Base-by-base conservation (phyloP, 208 protist genomes). In the Entamoeba histolytica region DNA sequence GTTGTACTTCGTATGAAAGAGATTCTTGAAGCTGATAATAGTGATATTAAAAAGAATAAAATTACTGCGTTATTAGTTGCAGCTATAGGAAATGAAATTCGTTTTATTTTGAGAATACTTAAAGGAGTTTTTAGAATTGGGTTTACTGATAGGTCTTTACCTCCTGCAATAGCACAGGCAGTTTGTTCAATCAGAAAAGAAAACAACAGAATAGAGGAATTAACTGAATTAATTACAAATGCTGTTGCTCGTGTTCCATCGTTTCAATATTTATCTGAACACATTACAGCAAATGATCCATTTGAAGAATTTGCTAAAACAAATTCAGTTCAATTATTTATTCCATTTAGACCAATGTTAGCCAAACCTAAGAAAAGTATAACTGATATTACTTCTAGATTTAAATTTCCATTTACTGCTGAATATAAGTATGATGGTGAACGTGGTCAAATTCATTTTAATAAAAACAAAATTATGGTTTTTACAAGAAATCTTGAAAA, bases 361-460 rank as follows among this genome's bases (percentile, higher is more conserved):
- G 99, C 98, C 2, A 97, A 99, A 92, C 98, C 99, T 8, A 99
- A 98, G 19, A 99, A 97, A 92, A 97, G 97, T 87, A 96, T 98
- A 91, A 96, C 91, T 55, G 96, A 96, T 28, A 94, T 97, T 12
- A 69, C 97, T n/a, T 92, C 95, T 39, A 52, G 96, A 23, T 97
- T 97, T 73, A 50, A 94, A 14, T 94, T 93, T 19, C 96, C 95
- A 92, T 99, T 99, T 95, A 99, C 98, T 8, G 99, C 98, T 92
- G 99, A 99, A 95, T 99, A 98, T 95, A 99, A 99, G 95, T 99
- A 99, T 95, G 99, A 99, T 96, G 99, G 99, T 17, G 98, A 99
- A 96, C 95, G 98, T 3, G 97, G 97, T 15, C 98, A 98, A 95
- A 97, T 98, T 93, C 97, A 98, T 94, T 98, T 97, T 94, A 44